Evolutionary conservation across 2,329 filamentous ascomycete species (phyloP), one percentile per base, ranked within the genome.

Genomic region (Phialemonium atrogriseum): DNA sequence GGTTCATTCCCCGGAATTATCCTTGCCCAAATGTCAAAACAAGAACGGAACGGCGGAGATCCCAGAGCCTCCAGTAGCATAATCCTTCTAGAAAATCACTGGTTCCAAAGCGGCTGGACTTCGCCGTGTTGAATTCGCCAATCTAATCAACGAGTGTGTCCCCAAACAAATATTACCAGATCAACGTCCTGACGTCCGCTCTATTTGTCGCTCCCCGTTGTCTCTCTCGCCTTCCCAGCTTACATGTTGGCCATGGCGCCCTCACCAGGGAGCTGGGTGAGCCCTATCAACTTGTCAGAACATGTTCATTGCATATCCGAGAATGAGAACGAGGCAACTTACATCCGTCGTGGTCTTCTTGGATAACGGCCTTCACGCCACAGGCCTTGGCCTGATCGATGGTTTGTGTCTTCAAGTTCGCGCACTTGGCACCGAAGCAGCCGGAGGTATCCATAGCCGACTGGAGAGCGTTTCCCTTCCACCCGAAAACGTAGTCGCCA

Each of bases 381-480:
- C 55, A 59, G 5, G 37, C 13, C 34, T 41, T 40, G 14, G 53
- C 54, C 10, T 37, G 32, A 14, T 47, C 44, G 30, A 59, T 56
- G 15, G 37, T 42, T 50, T 59, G 56, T 29, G 49, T 53, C 33
- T 43, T 42, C 14, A 59, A 48, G 22, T 34, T 44, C 4, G 47
- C 50, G 49, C 55, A 58, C 31, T 36, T 39, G 13, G 55, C 60
- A 18, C 56, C 62, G 42, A 64, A 57, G 59, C 61, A 66, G 33
- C 55, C 55, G 5, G 58, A 54, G 3, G 44, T 46, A 34, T 59
- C 56, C 54, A 60, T 58, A 24, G 55, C 56, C 24, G 39, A 49
- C 41, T 60, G 56, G 14, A 60, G 48, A 7, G 52, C 34, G 35
- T 60, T 51, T 35, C 48, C 55, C 38, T 56, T 53, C 55, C 55